These are phyloP conservation scores for Pythium volutum DNA, from an alignment of 352 stramenopile species.

Conservation along the genomic window DNA sequence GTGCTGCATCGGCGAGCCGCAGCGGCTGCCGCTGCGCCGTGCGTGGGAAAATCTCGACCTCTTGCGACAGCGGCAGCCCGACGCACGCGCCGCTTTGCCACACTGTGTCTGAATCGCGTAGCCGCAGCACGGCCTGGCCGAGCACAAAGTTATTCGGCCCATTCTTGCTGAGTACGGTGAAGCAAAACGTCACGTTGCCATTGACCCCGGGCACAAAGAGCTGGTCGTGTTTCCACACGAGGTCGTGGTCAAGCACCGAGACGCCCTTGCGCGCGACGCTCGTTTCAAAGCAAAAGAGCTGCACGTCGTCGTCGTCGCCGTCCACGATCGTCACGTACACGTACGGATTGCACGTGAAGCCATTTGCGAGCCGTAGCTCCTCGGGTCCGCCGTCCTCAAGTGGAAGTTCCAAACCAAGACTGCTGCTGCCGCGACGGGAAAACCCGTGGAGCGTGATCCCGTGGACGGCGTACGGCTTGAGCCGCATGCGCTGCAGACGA, in stretches of 20 bases:
- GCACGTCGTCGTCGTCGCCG: slow-evolving; percentile 56
- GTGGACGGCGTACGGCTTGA: slow-evolving; percentile 60
- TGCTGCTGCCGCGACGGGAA: neutral
- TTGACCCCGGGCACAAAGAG: slow-evolving; percentile 68
- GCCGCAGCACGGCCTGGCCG: slow-evolving; percentile 48
- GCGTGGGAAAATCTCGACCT: slow-evolving; percentile 56
- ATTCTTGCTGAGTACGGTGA: slow-evolving; percentile 75
- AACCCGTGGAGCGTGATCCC: slow-evolving; percentile 30
- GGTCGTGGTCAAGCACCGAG: slow-evolving; percentile 30
- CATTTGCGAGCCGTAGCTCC: slow-evolving; percentile 59
- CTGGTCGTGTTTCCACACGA: slow-evolving; percentile 45
- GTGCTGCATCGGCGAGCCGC: slow-evolving; percentile 31
- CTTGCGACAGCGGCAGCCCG: slow-evolving; percentile 39
- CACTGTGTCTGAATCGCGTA: slow-evolving; percentile 40
- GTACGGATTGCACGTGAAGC: slow-evolving; percentile 74
- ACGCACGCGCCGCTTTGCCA: slow-evolving; percentile 42
- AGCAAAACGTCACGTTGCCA: slow-evolving; percentile 63
- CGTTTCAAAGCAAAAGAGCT: slow-evolving; percentile 73
- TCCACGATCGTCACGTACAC: slow-evolving; percentile 68
- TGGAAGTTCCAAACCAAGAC: no score
- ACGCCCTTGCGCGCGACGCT: slow-evolving; percentile 35
- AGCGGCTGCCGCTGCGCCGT: slow-evolving; percentile 55
- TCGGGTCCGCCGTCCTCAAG: no score
- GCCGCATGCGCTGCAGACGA: slow-evolving; percentile 40
- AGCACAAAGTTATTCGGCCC: slow-evolving; percentile 77